phyloP scores from a whole-genome alignment of 768 basidiomycete species.

The Jaapia argillacea region DNA sequence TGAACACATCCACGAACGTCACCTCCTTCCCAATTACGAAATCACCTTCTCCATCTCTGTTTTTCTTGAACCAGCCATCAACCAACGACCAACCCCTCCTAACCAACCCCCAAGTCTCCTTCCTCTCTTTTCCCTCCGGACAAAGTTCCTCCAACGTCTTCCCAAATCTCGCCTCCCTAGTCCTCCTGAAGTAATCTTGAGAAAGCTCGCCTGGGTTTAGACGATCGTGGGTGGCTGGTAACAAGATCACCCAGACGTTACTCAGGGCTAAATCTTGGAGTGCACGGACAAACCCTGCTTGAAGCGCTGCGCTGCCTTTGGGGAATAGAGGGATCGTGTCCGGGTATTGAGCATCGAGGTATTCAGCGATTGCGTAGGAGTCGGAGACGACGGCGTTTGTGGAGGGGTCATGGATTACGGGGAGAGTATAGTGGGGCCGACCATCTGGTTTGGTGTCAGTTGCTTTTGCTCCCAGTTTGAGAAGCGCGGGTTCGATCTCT shows the following conservation, averaged over 20 bases:
- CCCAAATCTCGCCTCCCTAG: slow-evolving; percentile 21
- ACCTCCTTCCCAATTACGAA: slow-evolving; percentile 24
- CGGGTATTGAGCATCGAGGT: slow-evolving; percentile 25
- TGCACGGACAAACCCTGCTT: not conserved
- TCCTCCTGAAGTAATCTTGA: slow-evolving; percentile 21
- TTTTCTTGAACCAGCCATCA: slow-evolving; percentile 20
- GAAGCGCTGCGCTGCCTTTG: not conserved
- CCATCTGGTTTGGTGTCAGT: slow-evolving; percentile 12
- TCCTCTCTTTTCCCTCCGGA: slow-evolving; percentile 19
- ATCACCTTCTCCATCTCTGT: slow-evolving; percentile 12
- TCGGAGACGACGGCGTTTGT: slow-evolving; percentile 19
- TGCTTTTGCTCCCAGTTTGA: slow-evolving; percentile 17
- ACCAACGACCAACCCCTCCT: slow-evolving; percentile 17
- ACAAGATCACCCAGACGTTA: not conserved
- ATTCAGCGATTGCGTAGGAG: slow-evolving; percentile 22
- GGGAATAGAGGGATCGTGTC: slow-evolving; percentile 18
- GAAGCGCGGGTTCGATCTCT: slow-evolving; percentile 17
- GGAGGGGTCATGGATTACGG: slow-evolving; percentile 23
- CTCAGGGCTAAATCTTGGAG: not conserved
- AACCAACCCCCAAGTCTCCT: slow-evolving; percentile 16
- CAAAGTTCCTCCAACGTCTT: slow-evolving; percentile 25
- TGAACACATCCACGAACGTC: slow-evolving; percentile 25
- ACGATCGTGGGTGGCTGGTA: not conserved
- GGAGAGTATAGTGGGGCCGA: slow-evolving; percentile 18
- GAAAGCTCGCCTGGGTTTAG: slow-evolving; percentile 21